phyloP scores from a whole-genome alignment of 495 filamentous ascomycete species.

The Podospora bellae-mahoneyi region DNA sequence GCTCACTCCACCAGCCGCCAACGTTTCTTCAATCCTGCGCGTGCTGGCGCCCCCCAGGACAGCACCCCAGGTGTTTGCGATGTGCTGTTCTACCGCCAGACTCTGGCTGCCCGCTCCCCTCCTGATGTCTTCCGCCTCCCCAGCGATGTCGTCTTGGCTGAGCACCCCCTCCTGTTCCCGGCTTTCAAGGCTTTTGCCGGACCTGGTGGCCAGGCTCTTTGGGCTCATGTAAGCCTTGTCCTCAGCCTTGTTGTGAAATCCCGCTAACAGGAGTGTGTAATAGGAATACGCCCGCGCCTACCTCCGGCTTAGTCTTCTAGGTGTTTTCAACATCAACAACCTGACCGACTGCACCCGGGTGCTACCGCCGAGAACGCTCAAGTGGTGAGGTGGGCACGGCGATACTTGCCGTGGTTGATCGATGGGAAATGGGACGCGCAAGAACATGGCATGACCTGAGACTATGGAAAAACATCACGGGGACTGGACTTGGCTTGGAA shows the following conservation, averaged over 20 bases:
- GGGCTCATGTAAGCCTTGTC: slow-evolving; percentile 31
- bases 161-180: slow-evolving; percentile 33
- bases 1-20: slow-evolving; percentile 49
- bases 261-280: background rate
- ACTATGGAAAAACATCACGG: no score
- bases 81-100: slow-evolving; percentile 45
- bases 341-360: slow-evolving; percentile 40
- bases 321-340: slow-evolving; percentile 42
- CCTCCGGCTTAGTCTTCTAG: slow-evolving; percentile 40
- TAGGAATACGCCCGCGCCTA: slow-evolving; percentile 39
- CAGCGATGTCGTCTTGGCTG: slow-evolving; percentile 41
- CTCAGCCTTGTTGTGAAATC: no score
- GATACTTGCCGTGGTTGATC: background rate
- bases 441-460: no score
- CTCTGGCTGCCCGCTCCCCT: slow-evolving; percentile 34
- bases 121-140: slow-evolving; percentile 44
- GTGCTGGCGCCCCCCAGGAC: slow-evolving; percentile 36
- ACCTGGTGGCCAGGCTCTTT: slow-evolving; percentile 27
- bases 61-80: slow-evolving; percentile 38
- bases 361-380: slow-evolving; percentile 23
- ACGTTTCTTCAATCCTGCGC: slow-evolving; percentile 40
- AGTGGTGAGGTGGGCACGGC: background rate
- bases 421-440: no score
- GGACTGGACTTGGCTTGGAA: background rate
- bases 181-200: slow-evolving; percentile 35